Evolutionary conservation across 345 rosid species (phyloP), one percentile per base, ranked within the genome.

Genomic region (Populus simonii): DNA sequence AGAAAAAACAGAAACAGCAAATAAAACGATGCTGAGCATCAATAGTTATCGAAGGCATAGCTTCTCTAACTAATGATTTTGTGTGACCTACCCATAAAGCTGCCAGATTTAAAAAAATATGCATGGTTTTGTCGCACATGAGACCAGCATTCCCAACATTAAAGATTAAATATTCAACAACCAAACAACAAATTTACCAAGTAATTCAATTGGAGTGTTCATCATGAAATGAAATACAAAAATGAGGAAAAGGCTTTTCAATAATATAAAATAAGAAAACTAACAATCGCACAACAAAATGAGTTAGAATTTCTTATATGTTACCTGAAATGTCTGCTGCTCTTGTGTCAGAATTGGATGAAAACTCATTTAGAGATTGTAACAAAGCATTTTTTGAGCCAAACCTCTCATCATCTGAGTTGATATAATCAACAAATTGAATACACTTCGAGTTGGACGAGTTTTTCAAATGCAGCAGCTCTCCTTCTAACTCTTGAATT

Each of bases 401-500:
- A 72, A 87, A 84, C 8, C 87, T 90, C 73, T 88, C 95, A 45
- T 92, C 97, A 71, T 88, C 94, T 29, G 87, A 84, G 73, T 90
- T 91, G 33, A 74, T 76, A 81, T 81, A 84, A 71, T 84, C 90
- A 27, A 87, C 74, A 80, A 80, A 74, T 66, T 78, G 85, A 65
- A 75, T 76, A 29, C 71, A 88, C 77, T 86, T 93, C 69, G 86
- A 75, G 63, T 80, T 87, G 70, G 84, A 77, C 45, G 79, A 82
- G 76, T 76, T 91, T 88, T 84, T 91, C 57, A 89, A 41, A 62
- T 81, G 90, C 80, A 91, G 74, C 80, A 96, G 68, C 81, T 96
- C 97, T 74, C 93, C 93, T 86, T 93, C 99, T 73, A 93, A 85
- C 71, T 92, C 97, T 87, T 96, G 97, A 87, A 93, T 93, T 88